A percentile compares a stretch with the other conserved stretches of the same genome.
Evolutionary conservation across 371 early-diverging fungal genomes (phyloP).

Genomic region (Phascolomyces articulosus): DNA sequence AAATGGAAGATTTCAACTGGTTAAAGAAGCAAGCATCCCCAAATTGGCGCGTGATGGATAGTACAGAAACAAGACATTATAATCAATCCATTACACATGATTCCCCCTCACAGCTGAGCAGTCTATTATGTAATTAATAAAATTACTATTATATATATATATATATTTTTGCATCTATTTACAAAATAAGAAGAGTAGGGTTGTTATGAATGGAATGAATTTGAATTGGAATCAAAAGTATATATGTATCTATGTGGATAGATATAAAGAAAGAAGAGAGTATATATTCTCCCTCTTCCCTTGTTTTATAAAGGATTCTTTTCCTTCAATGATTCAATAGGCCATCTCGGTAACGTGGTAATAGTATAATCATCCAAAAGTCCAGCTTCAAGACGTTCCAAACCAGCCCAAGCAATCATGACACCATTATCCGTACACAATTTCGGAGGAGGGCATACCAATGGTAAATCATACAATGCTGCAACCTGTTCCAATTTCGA

Average conservation of each 20-base stretch:
- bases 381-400: slow-evolving; percentile 65
- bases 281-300: too few species aligned
- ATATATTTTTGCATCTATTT: background rate
- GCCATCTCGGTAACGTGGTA: slow-evolving; percentile 71
- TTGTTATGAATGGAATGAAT: background rate
- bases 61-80: background rate
- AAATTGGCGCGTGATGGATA: slow-evolving; percentile 57
- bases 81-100: slow-evolving; percentile 1
- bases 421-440: slow-evolving; percentile 90
- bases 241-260: too few species aligned
- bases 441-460: slow-evolving; percentile 76
- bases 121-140: background rate
- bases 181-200: background rate
- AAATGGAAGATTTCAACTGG: slow-evolving; percentile 89
- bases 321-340: slow-evolving; percentile 50
- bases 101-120: background rate
- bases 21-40: slow-evolving; percentile 76
- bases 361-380: slow-evolving; percentile 65
- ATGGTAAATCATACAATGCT: slow-evolving; percentile 43
- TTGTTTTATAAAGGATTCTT: background rate
- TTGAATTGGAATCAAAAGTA: background rate
- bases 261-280: too few species aligned
- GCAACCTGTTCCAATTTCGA: slow-evolving; percentile 51
- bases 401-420: slow-evolving; percentile 90
- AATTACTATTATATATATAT: background rate